phyloP scores from a whole-genome alignment of 495 filamentous ascomycete genomes.

The Lasiosphaeriaceae sp. region DNA sequence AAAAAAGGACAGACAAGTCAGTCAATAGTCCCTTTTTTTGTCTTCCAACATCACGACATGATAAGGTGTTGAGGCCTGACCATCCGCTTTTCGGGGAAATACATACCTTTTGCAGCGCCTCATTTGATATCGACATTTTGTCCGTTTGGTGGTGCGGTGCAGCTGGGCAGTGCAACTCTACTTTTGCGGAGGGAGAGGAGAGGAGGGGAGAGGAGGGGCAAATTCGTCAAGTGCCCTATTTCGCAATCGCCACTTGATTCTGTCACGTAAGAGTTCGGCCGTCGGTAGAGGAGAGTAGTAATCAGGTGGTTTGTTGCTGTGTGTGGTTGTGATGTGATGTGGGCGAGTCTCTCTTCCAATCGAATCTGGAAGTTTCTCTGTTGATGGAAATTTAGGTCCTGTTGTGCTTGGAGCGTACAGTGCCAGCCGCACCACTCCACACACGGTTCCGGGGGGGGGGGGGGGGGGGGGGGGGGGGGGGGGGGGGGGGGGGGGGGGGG shows the following conservation, averaged over 20 bases:
- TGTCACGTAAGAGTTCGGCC: too few species aligned
- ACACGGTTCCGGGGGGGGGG: too few species aligned
- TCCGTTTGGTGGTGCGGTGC: not conserved
- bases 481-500: too few species aligned
- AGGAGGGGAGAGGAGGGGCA: too few species aligned
- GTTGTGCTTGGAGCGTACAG: not conserved
- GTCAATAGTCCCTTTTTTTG: not conserved
- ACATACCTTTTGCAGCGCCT: constrained; percentile 86
- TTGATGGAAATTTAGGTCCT: not conserved
- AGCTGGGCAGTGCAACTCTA: not conserved
- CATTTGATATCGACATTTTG: constrained; percentile 91
- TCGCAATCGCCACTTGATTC: too few species aligned
- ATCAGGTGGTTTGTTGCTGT: too few species aligned
- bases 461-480: too few species aligned
- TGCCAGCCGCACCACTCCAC: not conserved
- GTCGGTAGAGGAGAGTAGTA: too few species aligned
- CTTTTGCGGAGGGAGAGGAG: not conserved
- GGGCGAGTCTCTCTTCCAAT: too few species aligned
- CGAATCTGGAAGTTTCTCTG: not conserved
- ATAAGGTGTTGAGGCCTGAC: constrained; percentile 7
- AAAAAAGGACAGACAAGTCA: not conserved
- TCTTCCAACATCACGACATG: not conserved
- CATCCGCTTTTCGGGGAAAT: not conserved
- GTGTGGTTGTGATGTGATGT: too few species aligned
- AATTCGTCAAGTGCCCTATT: too few species aligned